Evolutionary conservation across 2,329 filamentous ascomycete genomes (phyloP), one percentile per base, ranked within the genome.

Genomic region (Saccharata proteae): DNA sequence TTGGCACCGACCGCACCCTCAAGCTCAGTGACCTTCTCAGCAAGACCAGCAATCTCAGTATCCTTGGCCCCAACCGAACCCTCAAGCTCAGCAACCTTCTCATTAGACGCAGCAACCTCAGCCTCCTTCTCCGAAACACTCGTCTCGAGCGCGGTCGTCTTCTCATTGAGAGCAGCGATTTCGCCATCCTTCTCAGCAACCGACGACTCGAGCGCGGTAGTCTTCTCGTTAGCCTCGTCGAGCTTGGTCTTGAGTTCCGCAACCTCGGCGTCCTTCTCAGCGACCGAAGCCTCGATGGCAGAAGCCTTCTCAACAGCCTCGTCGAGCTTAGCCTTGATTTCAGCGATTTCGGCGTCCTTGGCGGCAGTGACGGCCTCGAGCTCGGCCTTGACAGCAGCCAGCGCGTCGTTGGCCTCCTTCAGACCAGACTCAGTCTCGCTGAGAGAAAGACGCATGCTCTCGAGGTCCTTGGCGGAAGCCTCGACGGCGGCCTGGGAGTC

Each of bases 1-100:
- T 37, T 37, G 3, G 26, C 35, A 6, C 40, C 23, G 18, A 45
- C 41, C 2, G 7, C 41, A 11, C 43, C 39, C 22, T 45, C 41
- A 13, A 51, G 43, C 16, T 49, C 44, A 29, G 35, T 38, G 15
- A 48, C 43, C 40, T 54, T 55, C 13, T 46, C 41, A 20, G 40
- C 41, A 12, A 19, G 23, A 12, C 20, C 24, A 34, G 18, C 24
- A 26, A 32, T 15, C 10, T 37, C 20, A 28, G 34, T 18, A 21
- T 29, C 29, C 36, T 36, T 30, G 29, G 11, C 16, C 23, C 32
- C 25, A 16, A 25, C 34, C 20, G 23, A 26, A 13, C 24, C 26
- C 34, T 32, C 28, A 3, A 16, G 20, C 4, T 25, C 18, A 24
- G 32, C 36, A n/a, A 34, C 22, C 8, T 32, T 32, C 17, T 21